Evolutionary conservation across 106 monocot genomes (phyloP).

Genomic region (Gastrodia elata): DNA sequence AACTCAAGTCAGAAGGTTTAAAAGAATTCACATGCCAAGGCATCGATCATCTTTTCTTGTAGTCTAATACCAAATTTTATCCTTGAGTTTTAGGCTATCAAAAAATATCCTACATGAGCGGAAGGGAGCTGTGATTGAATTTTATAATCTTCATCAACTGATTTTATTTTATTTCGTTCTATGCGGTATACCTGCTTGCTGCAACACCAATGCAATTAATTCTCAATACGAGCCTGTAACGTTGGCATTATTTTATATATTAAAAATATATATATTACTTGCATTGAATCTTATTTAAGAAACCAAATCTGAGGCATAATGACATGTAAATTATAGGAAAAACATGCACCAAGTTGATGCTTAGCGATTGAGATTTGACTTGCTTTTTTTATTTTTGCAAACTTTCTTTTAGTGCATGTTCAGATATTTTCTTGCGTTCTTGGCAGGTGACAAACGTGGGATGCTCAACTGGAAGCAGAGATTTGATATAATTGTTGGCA

Average conservation of each 20-base stretch:
- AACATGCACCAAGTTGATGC: not conserved
- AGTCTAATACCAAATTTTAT: too few relatives aligned
- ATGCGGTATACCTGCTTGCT: not conserved
- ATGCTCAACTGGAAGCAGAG: slow-evolving; percentile 63
- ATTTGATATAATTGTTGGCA: slow-evolving; percentile 68
- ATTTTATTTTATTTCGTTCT: too few relatives aligned
- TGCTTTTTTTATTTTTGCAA: not conserved
- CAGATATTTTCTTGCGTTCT: not conserved
- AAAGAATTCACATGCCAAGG: too few relatives aligned
- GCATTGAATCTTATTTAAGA: not conserved
- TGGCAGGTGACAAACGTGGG: slow-evolving; percentile 37
- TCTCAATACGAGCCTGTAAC: not conserved
- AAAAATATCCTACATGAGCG: too few relatives aligned
- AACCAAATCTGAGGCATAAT: not conserved
- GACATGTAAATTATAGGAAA: not conserved
- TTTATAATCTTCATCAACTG: too few relatives aligned
- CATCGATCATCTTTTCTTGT: too few relatives aligned
- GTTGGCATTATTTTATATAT: not conserved
- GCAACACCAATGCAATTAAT: not conserved
- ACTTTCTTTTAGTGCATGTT: not conserved
- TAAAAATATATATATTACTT: not conserved
- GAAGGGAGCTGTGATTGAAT: not conserved
- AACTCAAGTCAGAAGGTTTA: too few relatives aligned
- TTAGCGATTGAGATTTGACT: not conserved
- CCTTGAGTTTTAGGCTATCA: too few relatives aligned